A percentile compares a stretch with the other conserved stretches of the same genome.
Evolutionary conservation across 2,329 filamentous ascomycete species (phyloP).

Genomic region (Chaetomiaceae sp.): DNA sequence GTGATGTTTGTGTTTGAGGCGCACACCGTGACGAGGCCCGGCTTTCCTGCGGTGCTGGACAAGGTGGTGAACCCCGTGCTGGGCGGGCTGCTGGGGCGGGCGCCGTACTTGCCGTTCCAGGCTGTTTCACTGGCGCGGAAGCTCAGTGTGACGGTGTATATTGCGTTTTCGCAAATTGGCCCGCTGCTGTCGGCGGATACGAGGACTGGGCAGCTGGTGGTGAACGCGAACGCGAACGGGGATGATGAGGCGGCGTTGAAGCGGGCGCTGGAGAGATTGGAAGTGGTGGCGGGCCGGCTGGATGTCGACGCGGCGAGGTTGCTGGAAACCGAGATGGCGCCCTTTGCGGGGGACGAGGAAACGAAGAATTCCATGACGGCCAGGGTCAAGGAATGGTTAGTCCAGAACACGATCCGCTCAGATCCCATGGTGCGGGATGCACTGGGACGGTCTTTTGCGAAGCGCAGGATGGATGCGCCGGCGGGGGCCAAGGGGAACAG

Average conservation of each 20-base stretch:
- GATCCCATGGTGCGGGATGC: constrained; percentile 81
- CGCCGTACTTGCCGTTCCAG: constrained; percentile 80
- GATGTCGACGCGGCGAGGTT: constrained; percentile 68
- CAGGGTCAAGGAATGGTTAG: constrained; percentile 79
- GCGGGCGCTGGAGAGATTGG: constrained; percentile 64
- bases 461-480: constrained; percentile 57
- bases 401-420: constrained; percentile 76
- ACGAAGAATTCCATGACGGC: constrained; percentile 60
- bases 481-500: constrained; percentile 54
- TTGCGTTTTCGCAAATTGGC: constrained; percentile 76
- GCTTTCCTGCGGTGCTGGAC: constrained; percentile 41
- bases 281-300: constrained; percentile 53
- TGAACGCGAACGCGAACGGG: constrained; percentile 31
- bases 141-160: constrained; percentile 71
- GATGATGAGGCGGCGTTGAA: constrained; percentile 47
- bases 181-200: constrained; percentile 54
- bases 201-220: constrained; percentile 30
- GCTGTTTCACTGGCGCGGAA: constrained; percentile 70
- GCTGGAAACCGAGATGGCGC: constrained; percentile 73
- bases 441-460: constrained; percentile 62
- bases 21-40: constrained; percentile 51
- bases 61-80: constrained; percentile 32
- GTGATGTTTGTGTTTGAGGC: constrained; percentile 54
- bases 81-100: constrained; percentile 40
- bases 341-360: constrained; percentile 69